Evolutionary conservation across 179 eudicot species (phyloP), one percentile per base, ranked within the genome.

Genomic region (Drosera spatulata): DNA sequence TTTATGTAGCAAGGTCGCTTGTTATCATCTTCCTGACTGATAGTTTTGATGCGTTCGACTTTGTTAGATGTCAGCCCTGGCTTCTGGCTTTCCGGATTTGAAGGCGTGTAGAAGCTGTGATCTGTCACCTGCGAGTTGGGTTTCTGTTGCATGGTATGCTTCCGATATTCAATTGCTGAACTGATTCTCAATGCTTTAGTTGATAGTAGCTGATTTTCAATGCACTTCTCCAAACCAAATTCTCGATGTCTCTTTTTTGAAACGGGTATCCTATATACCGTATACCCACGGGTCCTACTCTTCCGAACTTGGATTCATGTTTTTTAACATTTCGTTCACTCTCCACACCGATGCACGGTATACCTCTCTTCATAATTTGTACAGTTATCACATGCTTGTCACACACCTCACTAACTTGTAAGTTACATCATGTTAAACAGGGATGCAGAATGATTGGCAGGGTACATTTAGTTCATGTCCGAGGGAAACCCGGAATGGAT

Each of bases 191-290:
- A 22, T 42, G 5, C 3, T 51, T 7, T 41, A 15, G 39, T 7
- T 22, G 33, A 22, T 22, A 22, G 33, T 22, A 22, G 33, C 33
- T 22, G 33, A 22, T 22, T 22, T 22, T 22, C 33, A 22, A 22
- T 22, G 33, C 33, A 22, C 1, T 22, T 22, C 33, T 22, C 1
- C 33, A 22, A 22, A 22, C 33, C 33, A 22, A 22, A 22, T 12
- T 39, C 51, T 42, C 33, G 43, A 61, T 71, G 49, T 11, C 44
- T 37, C 49, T n/a, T 59, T 4, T 37, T 22, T 22, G 33, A 22
- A 59, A 50, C 8, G 89, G 99, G 97, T 93, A 93, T 66, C 99
- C 99, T 8, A 93, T 93, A 66, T 93, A 93, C 69, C 77, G 99
- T 70, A 93, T 89, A 77, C 97, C 97, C 3, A 81, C 79, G 1